Percentiles rank a stretch among this genome's conserved stretches.
These are phyloP conservation scores for rapeseed (Brassica napus) DNA, from an alignment of 345 rosid genomes.

Conservation along the genomic window Da-Ae NC_063436.1:20323501-20324000, in stretches of 20 bases:
- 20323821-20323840: neutral
- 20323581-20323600: neutral
- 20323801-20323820: neutral
- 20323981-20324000: conserved; percentile 27
- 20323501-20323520: conserved; percentile 68
- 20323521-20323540: conserved; percentile 80
- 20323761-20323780: neutral
- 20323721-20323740: conserved; percentile 81
- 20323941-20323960: conserved; percentile 14
- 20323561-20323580: conserved; percentile 67
- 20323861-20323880: conserved; percentile 89
- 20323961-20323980: neutral
- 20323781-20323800: neutral
- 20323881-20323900: conserved; percentile 81
- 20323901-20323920: neutral
- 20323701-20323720: conserved; percentile 68
- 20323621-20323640: neutral
- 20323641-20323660: conserved; percentile 9
- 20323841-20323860: conserved; percentile 22
- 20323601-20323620: neutral
- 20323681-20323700: conserved; percentile 73
- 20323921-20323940: neutral
- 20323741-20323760: conserved; percentile 79
- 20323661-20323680: neutral
- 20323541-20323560: conserved; percentile 64